These are phyloP conservation scores for Geosmithia flava DNA, from an alignment of 2,329 filamentous ascomycete genomes.

Conservation along the genomic window DNA sequence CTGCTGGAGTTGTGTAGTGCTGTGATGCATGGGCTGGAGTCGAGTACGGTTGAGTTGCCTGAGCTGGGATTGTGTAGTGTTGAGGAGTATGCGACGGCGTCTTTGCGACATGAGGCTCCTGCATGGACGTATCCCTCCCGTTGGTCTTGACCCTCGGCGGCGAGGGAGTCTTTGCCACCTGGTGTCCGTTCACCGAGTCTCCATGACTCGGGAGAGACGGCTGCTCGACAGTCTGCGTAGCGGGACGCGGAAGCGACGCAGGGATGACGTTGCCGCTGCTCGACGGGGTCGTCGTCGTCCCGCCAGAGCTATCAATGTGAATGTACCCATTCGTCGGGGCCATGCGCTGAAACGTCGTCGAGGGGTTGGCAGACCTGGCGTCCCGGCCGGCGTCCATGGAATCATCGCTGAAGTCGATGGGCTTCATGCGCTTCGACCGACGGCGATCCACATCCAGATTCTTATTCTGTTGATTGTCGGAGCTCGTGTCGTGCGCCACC, in stretches of 20 bases:
- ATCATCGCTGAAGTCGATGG: slow-evolving; percentile 1
- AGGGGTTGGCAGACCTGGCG: neutral
- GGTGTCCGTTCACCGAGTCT: too few relatives aligned
- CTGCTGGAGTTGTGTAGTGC: too few relatives aligned
- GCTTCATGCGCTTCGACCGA: slow-evolving; percentile 1
- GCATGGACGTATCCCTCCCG: too few relatives aligned
- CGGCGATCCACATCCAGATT: neutral
- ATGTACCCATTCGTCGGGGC: neutral
- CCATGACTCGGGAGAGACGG: neutral
- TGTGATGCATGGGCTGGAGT: too few relatives aligned
- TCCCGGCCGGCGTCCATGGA: neutral
- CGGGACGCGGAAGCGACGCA: neutral
- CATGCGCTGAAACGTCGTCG: slow-evolving; percentile 1
- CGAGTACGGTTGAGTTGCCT: too few relatives aligned
- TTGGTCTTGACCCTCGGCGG: too few relatives aligned
- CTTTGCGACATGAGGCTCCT: too few relatives aligned
- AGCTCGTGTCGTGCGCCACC: slow-evolving; percentile 1
- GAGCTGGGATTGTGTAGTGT: too few relatives aligned
- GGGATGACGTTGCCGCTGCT: slow-evolving; percentile 1
- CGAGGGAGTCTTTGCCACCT: too few relatives aligned
- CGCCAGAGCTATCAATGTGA: slow-evolving; percentile 2
- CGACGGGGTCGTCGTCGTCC: neutral
- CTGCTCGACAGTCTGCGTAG: neutral
- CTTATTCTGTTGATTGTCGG: neutral
- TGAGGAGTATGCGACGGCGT: too few relatives aligned